Percentiles rank a stretch among this genome's conserved stretches.
phyloP scores from a whole-genome alignment of 1,139 yeast genomes.

The Arxiozyma slooffiae region DNA sequence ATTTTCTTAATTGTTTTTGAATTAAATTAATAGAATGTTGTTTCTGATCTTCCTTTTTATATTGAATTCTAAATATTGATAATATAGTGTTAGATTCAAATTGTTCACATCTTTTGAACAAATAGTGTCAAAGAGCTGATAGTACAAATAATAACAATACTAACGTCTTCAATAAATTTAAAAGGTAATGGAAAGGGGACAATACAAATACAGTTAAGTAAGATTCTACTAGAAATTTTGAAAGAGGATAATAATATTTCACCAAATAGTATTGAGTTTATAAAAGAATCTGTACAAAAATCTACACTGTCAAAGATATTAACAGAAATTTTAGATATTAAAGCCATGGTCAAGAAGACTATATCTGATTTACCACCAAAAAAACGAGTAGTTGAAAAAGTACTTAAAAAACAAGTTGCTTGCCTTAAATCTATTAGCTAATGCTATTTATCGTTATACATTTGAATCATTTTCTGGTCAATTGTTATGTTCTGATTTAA shows the following conservation, averaged over 20 bases:
- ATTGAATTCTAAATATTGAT: constrained; percentile 23
- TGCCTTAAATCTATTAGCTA: constrained; percentile 83
- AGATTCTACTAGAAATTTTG: constrained; percentile 48
- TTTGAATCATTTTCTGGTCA: constrained; percentile 92
- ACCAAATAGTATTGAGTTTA: constrained; percentile 82
- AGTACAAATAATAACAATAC: background rate
- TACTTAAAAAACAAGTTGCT: constrained; percentile 69
- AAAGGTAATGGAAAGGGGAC: constrained; percentile 46
- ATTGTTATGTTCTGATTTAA: constrained; percentile 93
- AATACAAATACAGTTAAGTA: constrained; percentile 40
- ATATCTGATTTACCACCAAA: constrained; percentile 42
- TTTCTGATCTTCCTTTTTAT: constrained; percentile 32
- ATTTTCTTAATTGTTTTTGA: constrained; percentile 81
- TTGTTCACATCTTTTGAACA: constrained; percentile 21
- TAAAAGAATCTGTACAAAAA: constrained; percentile 52
- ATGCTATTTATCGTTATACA: constrained; percentile 91
- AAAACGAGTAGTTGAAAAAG: constrained; percentile 36
- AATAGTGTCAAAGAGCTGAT: constrained; percentile 9
- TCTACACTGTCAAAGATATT: constrained; percentile 78
- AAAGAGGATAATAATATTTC: constrained; percentile 52
- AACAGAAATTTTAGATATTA: constrained; percentile 66
- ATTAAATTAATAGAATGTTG: constrained; percentile 34
- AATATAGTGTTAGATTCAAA: constrained; percentile 22
- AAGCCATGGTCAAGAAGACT: constrained; percentile 69
- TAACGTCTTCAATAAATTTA: constrained; percentile 35